Percentiles rank a stretch among this genome's conserved stretches.
Conservation (phyloP, 2,329 filamentous ascomycete genomes). For the Arthroderma sp. region DNA sequence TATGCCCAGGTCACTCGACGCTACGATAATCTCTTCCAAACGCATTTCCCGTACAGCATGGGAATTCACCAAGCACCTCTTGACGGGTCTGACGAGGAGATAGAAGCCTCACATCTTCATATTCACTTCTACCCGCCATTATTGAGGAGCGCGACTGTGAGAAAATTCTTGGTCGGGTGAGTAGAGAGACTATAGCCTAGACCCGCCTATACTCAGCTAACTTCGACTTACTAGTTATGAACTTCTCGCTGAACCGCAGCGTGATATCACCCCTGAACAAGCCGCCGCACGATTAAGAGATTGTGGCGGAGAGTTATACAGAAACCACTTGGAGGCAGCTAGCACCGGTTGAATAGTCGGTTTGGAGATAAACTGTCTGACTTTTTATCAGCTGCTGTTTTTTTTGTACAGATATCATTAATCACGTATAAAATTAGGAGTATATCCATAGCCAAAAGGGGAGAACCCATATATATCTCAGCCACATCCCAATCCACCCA, state of each 20-base stretch:
- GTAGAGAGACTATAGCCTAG: slow-evolving; percentile 12
- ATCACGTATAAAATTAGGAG: too few relatives aligned
- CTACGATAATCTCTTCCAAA: slow-evolving; percentile 96
- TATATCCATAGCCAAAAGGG: too few relatives aligned
- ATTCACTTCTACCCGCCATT: slow-evolving; percentile 97
- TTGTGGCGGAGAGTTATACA: slow-evolving; percentile 72
- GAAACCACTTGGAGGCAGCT: slow-evolving; percentile 42
- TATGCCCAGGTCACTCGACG: slow-evolving; percentile 78
- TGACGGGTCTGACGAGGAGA: slow-evolving; percentile 65
- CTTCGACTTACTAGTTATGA: slow-evolving; percentile 48
- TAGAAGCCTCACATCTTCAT: slow-evolving; percentile 81
- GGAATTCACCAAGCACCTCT: slow-evolving; percentile 92
- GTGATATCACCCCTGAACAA: slow-evolving; percentile 95
- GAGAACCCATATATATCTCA: too few relatives aligned
- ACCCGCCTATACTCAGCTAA: slow-evolving; percentile 4
- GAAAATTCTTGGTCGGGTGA: slow-evolving; percentile 83
- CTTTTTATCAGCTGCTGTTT: too few relatives aligned
- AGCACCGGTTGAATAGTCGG: too few relatives aligned
- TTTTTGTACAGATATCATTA: too few relatives aligned
- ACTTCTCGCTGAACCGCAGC: slow-evolving; percentile 91
- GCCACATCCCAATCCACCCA: too few relatives aligned
- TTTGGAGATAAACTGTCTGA: too few relatives aligned
- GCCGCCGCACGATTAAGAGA: slow-evolving; percentile 63
- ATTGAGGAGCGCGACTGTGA: slow-evolving; percentile 79
- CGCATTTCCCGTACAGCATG: slow-evolving; percentile 92